Percentiles rank a stretch among this genome's conserved stretches.
Conservation (phyloP, 1,284 basidiomycete genomes). For the Leccinum fuscescens region DNA sequence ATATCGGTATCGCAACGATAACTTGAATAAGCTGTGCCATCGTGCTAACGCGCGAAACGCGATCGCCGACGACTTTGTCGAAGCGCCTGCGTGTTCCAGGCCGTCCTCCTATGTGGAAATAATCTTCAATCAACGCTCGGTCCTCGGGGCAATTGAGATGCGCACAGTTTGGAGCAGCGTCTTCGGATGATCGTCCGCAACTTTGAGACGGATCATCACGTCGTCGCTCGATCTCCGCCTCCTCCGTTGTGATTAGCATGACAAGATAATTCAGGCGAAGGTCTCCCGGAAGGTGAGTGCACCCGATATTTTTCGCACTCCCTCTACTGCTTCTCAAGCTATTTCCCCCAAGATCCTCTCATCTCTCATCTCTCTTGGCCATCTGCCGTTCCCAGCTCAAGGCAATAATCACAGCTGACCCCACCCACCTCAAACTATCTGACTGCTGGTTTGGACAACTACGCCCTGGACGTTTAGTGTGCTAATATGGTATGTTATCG, state of each 20-base stretch:
- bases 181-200: constrained; percentile 15
- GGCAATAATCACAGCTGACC: too few relatives aligned
- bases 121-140: constrained; percentile 4
- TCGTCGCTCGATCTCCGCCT: constrained; percentile 3
- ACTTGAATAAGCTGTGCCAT: not conserved
- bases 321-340: too few relatives aligned
- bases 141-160: constrained; percentile 7
- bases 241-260: not conserved
- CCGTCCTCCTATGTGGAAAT: constrained; percentile 12
- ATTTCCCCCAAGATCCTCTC: too few relatives aligned
- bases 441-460: constrained; percentile 93
- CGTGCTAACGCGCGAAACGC: constrained; percentile 2
- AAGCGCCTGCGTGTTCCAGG: constrained; percentile 3
- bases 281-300: too few relatives aligned
- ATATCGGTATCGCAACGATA: constrained; percentile 8
- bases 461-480: constrained; percentile 93
- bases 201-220: constrained; percentile 2
- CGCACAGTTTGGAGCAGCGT: constrained; percentile 6
- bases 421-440: too few relatives aligned
- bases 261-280: too few relatives aligned
- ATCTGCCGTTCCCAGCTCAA: too few relatives aligned
- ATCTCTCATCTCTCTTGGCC: too few relatives aligned
- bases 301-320: too few relatives aligned
- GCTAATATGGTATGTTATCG: constrained; percentile 80
- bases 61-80: constrained; percentile 8